Conservation (phyloP, 2,329 filamentous ascomycete species). For the Pestalotiopsis fici region DNA sequence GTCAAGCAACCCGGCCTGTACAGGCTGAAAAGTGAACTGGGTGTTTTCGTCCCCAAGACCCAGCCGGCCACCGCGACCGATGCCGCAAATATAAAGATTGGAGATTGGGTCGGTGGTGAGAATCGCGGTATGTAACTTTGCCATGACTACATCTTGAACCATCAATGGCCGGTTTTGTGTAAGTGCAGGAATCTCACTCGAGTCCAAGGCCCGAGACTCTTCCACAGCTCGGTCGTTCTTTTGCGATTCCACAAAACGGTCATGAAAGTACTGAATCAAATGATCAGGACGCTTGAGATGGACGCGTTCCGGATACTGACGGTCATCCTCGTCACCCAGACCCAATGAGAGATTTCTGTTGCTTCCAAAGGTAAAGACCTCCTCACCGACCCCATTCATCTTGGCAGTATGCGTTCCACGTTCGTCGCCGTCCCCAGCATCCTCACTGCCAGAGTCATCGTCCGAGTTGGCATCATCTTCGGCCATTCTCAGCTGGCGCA, state of each 20-base stretch:
- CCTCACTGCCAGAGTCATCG: conserved; percentile 56
- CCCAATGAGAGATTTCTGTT: conserved; percentile 94
- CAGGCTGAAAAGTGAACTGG: conserved; percentile 80
- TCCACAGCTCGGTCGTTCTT: conserved; percentile 28
- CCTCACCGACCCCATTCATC: conserved; percentile 62
- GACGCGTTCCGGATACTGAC: conserved; percentile 89
- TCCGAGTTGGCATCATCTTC: conserved; percentile 39
- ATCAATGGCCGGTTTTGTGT: conserved; percentile 72
- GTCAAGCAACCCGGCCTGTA: conserved; percentile 74
- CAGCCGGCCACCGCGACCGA: conserved; percentile 86
- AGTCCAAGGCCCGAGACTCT: conserved; percentile 28
- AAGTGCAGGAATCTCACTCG: conserved; percentile 67
- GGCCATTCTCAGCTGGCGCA: conserved; percentile 60
- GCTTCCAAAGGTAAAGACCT: conserved; percentile 91
- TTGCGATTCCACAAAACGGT: conserved; percentile 61
- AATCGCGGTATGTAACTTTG: conserved; percentile 88
- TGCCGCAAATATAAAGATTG: conserved; percentile 90
- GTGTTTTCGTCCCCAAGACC: conserved; percentile 90
- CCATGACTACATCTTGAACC: conserved; percentile 82
- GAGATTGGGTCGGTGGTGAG: conserved; percentile 84
- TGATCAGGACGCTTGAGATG: conserved; percentile 74
- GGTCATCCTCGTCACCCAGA: conserved; percentile 92
- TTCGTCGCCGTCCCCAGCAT: conserved; percentile 36
- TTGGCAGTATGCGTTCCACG: conserved; percentile 21
- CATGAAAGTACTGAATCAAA: conserved; percentile 72